Evolutionary conservation across 306 rosid genomes (phyloP).

Genomic region (Ceratonia siliqua): DNA sequence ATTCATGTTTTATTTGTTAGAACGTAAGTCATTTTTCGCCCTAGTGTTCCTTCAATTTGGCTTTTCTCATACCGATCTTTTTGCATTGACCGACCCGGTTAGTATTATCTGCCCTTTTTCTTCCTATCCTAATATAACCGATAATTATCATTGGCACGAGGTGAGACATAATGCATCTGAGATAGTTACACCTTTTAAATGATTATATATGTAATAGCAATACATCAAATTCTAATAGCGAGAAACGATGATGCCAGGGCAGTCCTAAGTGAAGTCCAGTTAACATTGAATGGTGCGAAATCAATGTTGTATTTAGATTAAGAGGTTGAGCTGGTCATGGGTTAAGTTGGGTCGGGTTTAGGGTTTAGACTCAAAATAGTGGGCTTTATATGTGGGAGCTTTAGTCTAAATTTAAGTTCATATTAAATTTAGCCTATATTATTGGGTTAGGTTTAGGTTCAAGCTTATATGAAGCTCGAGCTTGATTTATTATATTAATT

Average conservation of each 20-base stretch:
- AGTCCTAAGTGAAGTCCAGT: no score
- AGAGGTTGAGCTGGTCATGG: not conserved
- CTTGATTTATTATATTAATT: no score
- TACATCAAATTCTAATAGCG: not conserved
- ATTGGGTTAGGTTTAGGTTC: no score
- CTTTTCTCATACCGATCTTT: not conserved
- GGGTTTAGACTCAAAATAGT: no score
- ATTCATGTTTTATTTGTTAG: slow-evolving; percentile 36
- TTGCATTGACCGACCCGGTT: not conserved
- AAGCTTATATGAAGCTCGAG: no score
- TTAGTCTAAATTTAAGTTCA: no score
- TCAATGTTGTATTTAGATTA: not conserved
- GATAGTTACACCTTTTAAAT: not conserved
- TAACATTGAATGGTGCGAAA: no score
- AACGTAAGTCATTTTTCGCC: slow-evolving; percentile 37
- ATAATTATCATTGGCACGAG: not conserved
- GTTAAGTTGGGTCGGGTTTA: no score
- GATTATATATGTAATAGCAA: not conserved
- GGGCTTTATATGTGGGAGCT: no score
- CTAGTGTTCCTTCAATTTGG: slow-evolving; percentile 29
- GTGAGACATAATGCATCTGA: not conserved
- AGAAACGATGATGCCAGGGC: not conserved
- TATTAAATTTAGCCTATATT: no score
- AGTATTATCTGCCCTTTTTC: not conserved
- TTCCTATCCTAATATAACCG: not conserved